phyloP scores from a whole-genome alignment of 2,329 filamentous ascomycete species.

The Tolypocladium amazonense region DNA sequence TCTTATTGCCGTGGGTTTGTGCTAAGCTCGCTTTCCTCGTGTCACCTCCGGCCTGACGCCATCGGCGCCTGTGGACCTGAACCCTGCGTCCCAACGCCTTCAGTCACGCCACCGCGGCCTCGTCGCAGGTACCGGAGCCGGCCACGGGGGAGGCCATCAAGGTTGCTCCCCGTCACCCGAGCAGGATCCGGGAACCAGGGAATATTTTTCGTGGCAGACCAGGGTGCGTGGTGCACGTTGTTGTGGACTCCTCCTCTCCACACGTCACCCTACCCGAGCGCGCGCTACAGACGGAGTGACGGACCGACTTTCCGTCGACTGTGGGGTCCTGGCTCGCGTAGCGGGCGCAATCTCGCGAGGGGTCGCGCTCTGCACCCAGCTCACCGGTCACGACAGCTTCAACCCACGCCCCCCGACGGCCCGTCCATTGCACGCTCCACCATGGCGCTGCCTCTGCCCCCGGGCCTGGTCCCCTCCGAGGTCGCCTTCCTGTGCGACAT shows the following conservation, averaged over 20 bases:
- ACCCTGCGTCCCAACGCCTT: background rate
- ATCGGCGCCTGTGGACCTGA: background rate
- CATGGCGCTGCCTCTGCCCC: conserved; percentile 39
- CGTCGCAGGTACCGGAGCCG: background rate
- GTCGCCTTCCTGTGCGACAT: conserved; percentile 94
- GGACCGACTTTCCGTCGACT: background rate
- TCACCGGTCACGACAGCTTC: background rate
- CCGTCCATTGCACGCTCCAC: background rate
- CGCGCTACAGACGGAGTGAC: background rate
- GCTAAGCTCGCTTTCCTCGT: background rate
- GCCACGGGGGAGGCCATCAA: background rate
- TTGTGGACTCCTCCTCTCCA: background rate
- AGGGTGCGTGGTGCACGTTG: background rate
- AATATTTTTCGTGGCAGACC: background rate
- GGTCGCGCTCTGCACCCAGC: background rate
- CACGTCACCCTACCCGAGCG: background rate
- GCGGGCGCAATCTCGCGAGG: background rate
- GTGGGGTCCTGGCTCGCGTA: background rate
- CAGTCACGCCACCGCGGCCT: background rate
- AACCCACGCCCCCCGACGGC: background rate
- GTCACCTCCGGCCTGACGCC: background rate
- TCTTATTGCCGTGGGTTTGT: background rate
- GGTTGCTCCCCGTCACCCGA: background rate
- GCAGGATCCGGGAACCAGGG: background rate
- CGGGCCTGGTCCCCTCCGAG: conserved; percentile 68